phyloP scores from a whole-genome alignment of 257 asterid genomes.

The Hygrophila difformis region DNA sequence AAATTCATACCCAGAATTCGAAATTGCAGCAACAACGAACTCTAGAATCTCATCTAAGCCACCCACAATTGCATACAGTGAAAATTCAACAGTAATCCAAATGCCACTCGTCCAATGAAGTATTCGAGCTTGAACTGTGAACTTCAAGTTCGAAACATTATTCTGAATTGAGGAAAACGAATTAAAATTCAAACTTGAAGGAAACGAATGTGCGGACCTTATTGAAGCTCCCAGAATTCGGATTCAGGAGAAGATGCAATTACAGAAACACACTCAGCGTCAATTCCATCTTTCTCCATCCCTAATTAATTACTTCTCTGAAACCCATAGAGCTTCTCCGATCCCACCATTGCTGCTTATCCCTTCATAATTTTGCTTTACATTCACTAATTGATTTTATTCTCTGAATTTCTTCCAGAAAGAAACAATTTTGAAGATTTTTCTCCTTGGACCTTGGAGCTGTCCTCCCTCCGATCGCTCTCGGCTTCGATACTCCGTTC shows the following conservation, averaged over 20 bases:
- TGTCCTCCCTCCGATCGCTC: conserved; percentile 64
- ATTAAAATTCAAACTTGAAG: conserved; percentile 22
- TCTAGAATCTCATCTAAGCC: conserved; percentile 40
- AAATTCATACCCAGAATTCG: background rate
- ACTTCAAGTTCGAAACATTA: conserved; percentile 44
- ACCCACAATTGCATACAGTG: conserved; percentile 14
- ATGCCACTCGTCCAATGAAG: conserved; percentile 27
- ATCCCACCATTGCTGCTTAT: conserved; percentile 38
- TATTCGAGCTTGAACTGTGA: conserved; percentile 43
- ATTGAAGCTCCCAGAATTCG: conserved; percentile 35
- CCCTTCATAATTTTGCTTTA: conserved; percentile 28
- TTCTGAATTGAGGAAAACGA: conserved; percentile 24
- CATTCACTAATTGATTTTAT: conserved; percentile 36
- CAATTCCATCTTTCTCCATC: conserved; percentile 16
- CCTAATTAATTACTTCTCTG: conserved; percentile 34
- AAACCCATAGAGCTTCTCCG: conserved; percentile 26
- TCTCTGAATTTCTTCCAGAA: conserved; percentile 11
- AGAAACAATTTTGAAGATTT: no score
- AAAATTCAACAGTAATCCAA: conserved; percentile 22
- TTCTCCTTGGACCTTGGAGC: conserved; percentile 41
- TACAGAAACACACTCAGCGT: conserved; percentile 22
- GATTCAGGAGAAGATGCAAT: conserved; percentile 25
- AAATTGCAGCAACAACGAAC: background rate
- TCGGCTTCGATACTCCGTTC: conserved; percentile 23
- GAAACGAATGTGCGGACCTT: conserved; percentile 41